phyloP scores from a whole-genome alignment of 2,329 filamentous ascomycete species.

The Phaeosphaeria sp. region DNA sequence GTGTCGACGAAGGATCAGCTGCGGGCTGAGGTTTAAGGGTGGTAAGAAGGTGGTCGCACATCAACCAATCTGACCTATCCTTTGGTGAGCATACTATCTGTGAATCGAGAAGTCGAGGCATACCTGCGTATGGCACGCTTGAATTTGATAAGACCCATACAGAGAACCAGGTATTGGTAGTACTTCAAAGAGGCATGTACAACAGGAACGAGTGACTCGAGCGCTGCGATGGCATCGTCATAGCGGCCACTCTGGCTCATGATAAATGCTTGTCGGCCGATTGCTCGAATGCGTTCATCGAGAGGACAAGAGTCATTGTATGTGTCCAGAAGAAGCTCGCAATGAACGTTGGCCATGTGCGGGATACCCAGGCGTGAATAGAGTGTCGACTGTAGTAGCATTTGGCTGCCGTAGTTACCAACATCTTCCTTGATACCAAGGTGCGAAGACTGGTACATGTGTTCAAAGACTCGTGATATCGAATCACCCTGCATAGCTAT shows the following conservation, averaged over 20 bases:
- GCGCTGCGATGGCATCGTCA: constrained; percentile 66
- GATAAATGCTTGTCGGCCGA: constrained; percentile 72
- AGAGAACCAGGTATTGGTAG: constrained; percentile 74
- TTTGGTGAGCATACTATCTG: not conserved
- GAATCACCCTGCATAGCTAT: constrained; percentile 58
- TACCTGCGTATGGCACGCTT: constrained; percentile 65
- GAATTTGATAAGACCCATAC: constrained; percentile 70
- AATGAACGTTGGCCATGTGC: constrained; percentile 65
- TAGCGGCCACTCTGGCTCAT: constrained; percentile 73
- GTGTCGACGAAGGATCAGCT: constrained; percentile 46
- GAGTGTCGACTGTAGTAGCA: constrained; percentile 73
- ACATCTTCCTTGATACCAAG: constrained; percentile 80
- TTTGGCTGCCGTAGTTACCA: constrained; percentile 74
- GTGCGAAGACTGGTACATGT: constrained; percentile 81
- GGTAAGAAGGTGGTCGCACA: constrained; percentile 63
- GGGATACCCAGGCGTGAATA: constrained; percentile 75
- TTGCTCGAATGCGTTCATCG: constrained; percentile 80
- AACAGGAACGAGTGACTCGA: constrained; percentile 67
- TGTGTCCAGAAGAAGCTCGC: constrained; percentile 77
- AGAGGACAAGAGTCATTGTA: constrained; percentile 69
- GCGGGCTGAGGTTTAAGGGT: constrained; percentile 63
- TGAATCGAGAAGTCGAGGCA: constrained; percentile 15
- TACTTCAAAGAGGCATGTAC: constrained; percentile 76
- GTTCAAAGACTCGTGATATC: constrained; percentile 70
- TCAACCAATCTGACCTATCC: constrained; percentile 61